phyloP scores from a whole-genome alignment of 768 basidiomycete genomes.

The Lepiota venenata region DNA sequence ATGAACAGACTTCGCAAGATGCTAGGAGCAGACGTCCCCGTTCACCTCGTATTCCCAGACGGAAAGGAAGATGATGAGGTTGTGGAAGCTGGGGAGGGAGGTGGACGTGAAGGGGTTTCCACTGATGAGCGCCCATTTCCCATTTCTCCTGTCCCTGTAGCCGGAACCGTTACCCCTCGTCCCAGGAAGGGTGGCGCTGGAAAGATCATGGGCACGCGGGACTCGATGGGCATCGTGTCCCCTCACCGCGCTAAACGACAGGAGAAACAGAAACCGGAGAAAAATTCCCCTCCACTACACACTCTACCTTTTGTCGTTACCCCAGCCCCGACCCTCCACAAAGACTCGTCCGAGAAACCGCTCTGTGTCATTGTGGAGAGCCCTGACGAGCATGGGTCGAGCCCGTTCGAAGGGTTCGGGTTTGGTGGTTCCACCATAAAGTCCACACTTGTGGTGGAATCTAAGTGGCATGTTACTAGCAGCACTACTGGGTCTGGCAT shows the following conservation, averaged over 20 bases:
- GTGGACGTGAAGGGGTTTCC: neutral
- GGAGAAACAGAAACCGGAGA: constrained; percentile 3
- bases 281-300: constrained; percentile 11
- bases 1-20: constrained; percentile 61
- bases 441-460: neutral
- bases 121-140: neutral
- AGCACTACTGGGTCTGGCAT: constrained; percentile 11
- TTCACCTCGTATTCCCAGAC: constrained; percentile 55
- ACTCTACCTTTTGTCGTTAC: constrained; percentile 11
- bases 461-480: constrained; percentile 9
- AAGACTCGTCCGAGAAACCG: constrained; percentile 14
- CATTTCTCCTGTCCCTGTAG: constrained; percentile 3
- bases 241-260: constrained; percentile 9
- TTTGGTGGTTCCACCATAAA: constrained; percentile 12
- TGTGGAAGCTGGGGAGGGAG: neutral
- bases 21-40: constrained; percentile 62
- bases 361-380: constrained; percentile 32
- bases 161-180: constrained; percentile 1
- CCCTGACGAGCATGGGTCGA: constrained; percentile 28
- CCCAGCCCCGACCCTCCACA: constrained; percentile 9
- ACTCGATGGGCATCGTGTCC: constrained; percentile 16
- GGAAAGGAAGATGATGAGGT: neutral
- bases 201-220: constrained; percentile 20
- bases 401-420: constrained; percentile 24
- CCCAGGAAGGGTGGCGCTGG: constrained; percentile 10